Conservation (phyloP, 2,329 filamentous ascomycete genomes). For the Pseudogymnoascus pannorum region DNA sequence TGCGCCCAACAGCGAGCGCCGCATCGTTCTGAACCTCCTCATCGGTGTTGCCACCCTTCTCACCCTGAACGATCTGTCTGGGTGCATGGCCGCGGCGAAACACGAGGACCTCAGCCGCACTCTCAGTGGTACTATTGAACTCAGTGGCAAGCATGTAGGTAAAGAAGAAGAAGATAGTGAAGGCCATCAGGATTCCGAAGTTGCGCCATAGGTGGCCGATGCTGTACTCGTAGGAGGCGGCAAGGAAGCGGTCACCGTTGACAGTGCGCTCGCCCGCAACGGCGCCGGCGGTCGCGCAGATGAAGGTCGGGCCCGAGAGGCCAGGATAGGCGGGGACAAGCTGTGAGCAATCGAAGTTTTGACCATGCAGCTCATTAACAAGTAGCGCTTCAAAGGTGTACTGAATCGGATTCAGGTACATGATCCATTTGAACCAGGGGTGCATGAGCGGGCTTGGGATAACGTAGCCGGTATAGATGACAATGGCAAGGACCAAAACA, state of each 20-base stretch:
- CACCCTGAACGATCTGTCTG: constrained; percentile 31
- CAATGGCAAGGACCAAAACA: constrained; percentile 31
- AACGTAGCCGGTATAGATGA: constrained; percentile 29
- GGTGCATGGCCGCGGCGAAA: constrained; percentile 60
- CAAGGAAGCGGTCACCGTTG: constrained; percentile 50
- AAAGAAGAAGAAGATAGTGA: constrained; percentile 53
- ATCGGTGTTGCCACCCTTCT: constrained; percentile 19
- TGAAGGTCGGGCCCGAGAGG: constrained; percentile 32
- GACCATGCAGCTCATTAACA: constrained; percentile 66
- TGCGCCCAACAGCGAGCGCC: constrained; percentile 15
- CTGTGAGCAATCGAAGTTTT: constrained; percentile 9
- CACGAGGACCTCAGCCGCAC: constrained; percentile 68
- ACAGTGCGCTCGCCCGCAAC: constrained; percentile 43
- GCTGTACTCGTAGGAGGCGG: constrained; percentile 47
- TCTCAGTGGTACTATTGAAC: constrained; percentile 56
- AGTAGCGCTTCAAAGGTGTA: constrained; percentile 73
- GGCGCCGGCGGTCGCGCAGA: constrained; percentile 52
- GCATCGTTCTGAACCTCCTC: constrained; percentile 24
- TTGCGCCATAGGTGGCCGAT: constrained; percentile 58
- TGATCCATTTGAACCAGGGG: constrained; percentile 73
- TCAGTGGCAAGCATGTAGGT: constrained; percentile 60
- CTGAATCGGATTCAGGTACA: constrained; percentile 65
- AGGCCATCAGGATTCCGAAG: constrained; percentile 58
- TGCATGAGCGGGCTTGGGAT: constrained; percentile 53
- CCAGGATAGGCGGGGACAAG: constrained; percentile 20